Base-by-base conservation (phyloP, 345 rosid species). In the Brassica juncea region DNA sequence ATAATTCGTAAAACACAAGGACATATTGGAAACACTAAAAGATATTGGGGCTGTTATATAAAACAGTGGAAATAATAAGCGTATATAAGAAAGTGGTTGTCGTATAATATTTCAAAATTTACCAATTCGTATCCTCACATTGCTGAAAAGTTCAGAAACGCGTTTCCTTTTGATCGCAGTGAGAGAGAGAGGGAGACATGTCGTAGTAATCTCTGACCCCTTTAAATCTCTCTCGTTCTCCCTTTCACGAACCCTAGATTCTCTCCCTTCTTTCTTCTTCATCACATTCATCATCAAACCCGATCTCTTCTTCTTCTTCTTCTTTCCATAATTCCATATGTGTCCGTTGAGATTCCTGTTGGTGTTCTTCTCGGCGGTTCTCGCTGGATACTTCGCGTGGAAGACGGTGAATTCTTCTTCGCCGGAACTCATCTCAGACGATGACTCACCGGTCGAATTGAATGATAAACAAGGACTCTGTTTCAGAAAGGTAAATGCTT, bases 371-470 rank as follows among this genome's bases (percentile, higher is more conserved):
- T 94, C 98, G 2, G 98, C 94, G 5, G 65, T 89, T 25, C 83
- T 94, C 39, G 98, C 98, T 4, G 97, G 92, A 11, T 91, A 87
- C 78, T 80, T 90, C 68, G 97, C 99, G 0, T 92, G 97, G 99
- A 92, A 84, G 80, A 86, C 95, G 63, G 90, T 90, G 10, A 82
- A 86, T 16, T 89, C 92, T 21, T 90, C 92, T 23, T 83, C 97
- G 44, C 85, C 95, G 8, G 92, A 84, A 12, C 62, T 67, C 37
- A n/a, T 34, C 15, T 68, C 75, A n/a, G 85, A 72, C 44, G 94
- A 71, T 44, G 94, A 86, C 27, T 83, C 90, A 0, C 23, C 70
- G 3, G 70, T 59, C 10, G 90, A 87, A 19, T 70, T 68, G 64
- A 80, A 85, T 4, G 94, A 87, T 3, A 80, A 85, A 71, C 80